Percentiles rank a stretch among this genome's conserved stretches.
phyloP scores from a whole-genome alignment of 2,329 filamentous ascomycete genomes.

The Diplodia seriata region DNA sequence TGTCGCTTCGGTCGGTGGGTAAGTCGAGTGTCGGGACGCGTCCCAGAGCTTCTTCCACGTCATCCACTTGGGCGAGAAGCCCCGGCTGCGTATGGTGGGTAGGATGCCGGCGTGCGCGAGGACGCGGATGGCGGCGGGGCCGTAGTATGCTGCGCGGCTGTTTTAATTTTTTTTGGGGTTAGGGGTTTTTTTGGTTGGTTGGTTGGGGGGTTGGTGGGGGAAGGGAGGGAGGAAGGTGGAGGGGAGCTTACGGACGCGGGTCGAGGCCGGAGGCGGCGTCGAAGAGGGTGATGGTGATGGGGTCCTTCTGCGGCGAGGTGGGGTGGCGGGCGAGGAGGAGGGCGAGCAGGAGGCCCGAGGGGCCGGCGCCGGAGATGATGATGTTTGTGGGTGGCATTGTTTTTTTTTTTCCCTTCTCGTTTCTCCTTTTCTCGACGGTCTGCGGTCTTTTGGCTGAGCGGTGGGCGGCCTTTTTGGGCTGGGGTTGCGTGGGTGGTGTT shows the following conservation, averaged over 20 bases:
- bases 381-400: constrained; percentile 36
- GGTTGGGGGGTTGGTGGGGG: no score
- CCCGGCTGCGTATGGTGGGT: constrained; percentile 55
- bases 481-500: not conserved
- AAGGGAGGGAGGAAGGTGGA: no score
- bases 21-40: no score
- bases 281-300: constrained; percentile 56
- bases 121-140: constrained; percentile 64
- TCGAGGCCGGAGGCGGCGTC: constrained; percentile 64
- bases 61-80: constrained; percentile 43
- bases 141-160: constrained; percentile 67
- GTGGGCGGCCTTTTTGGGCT: not conserved
- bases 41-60: constrained; percentile 31
- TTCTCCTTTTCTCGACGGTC: not conserved
- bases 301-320: constrained; percentile 45
- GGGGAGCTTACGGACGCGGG: constrained; percentile 55
- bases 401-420: not conserved
- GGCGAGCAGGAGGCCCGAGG: constrained; percentile 45
- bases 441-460: no score
- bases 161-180: no score
- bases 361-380: constrained; percentile 44
- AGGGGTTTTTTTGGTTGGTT: no score
- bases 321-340: constrained; percentile 61
- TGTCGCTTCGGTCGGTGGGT: no score
- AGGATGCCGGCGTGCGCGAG: constrained; percentile 66